Evolutionary conservation across 2,329 filamentous ascomycete genomes (phyloP).

Genomic region (Aspergillus aculeatinus): DNA sequence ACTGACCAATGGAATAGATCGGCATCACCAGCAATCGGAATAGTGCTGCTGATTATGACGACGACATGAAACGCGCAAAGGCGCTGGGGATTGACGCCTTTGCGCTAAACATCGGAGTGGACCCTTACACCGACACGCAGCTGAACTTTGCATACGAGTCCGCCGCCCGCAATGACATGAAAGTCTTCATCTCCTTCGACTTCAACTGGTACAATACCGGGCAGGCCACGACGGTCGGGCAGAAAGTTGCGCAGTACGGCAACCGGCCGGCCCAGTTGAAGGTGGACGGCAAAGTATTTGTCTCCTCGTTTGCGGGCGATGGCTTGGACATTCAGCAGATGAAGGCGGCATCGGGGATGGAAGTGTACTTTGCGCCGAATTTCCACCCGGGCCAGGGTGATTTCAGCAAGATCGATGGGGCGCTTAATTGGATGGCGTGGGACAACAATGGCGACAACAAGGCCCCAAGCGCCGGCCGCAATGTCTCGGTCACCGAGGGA

Average conservation of each 20-base stretch:
- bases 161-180: conserved; percentile 49
- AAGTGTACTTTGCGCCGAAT: conserved; percentile 53
- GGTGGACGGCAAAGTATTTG: conserved; percentile 52
- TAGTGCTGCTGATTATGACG: conserved; percentile 47
- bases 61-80: conserved; percentile 50
- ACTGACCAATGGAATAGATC: conserved; percentile 32
- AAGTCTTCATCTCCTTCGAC: conserved; percentile 59
- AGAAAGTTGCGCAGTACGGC: conserved; percentile 50
- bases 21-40: conserved; percentile 48
- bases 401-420: conserved; percentile 41
- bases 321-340: conserved; percentile 47
- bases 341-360: conserved; percentile 43
- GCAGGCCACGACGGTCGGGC: conserved; percentile 44
- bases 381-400: conserved; percentile 47
- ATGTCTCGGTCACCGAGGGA: conserved; percentile 42
- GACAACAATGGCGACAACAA: conserved; percentile 48
- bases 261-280: conserved; percentile 48
- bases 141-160: conserved; percentile 52
- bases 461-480: conserved; percentile 44
- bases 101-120: conserved; percentile 52
- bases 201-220: conserved; percentile 50
- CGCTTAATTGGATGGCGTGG: conserved; percentile 49
- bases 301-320: conserved; percentile 55
- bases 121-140: conserved; percentile 47
- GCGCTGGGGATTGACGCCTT: conserved; percentile 49